phyloP scores from a whole-genome alignment of 1,284 basidiomycete species.

The Xerocomus minutiporus region DNA sequence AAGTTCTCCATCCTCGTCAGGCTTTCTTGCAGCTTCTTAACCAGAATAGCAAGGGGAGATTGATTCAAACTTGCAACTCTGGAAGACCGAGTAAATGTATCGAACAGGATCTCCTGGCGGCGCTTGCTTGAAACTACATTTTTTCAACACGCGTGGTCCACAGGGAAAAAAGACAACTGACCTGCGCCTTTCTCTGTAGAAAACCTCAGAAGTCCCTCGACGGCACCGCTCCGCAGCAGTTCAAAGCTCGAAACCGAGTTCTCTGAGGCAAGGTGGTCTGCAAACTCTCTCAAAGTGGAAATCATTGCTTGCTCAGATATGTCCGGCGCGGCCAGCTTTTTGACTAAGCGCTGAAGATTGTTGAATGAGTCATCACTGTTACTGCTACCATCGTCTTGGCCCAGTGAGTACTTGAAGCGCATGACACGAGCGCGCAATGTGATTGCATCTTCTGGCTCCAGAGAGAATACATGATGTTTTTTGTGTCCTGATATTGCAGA shows the following conservation, averaged over 20 bases:
- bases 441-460: conserved; percentile 85
- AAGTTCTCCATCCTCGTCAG: conserved; percentile 92
- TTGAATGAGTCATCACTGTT: conserved; percentile 64
- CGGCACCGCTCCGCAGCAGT: conserved; percentile 87
- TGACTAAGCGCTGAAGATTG: conserved; percentile 62
- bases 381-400: conserved; percentile 54
- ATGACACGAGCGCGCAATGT: conserved; percentile 85
- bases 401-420: conserved; percentile 69
- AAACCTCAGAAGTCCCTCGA: conserved; percentile 83
- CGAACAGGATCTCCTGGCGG: conserved; percentile 71
- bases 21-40: conserved; percentile 93
- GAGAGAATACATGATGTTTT: conserved; percentile 56
- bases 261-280: conserved; percentile 75
- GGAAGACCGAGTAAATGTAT: conserved; percentile 61
- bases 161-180: conserved; percentile 12
- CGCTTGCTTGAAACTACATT: conserved; percentile 50
- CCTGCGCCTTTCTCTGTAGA: conserved; percentile 57
- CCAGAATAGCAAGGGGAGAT: conserved; percentile 74
- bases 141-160: conserved; percentile 9
- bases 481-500: conserved; percentile 59
- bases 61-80: conserved; percentile 43
- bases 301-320: conserved; percentile 64
- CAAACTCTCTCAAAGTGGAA: conserved; percentile 66
- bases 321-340: conserved; percentile 50
- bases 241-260: conserved; percentile 94